Conservation (phyloP, 2,329 filamentous ascomycete genomes). For the Neofusicoccum umdonicola region DNA sequence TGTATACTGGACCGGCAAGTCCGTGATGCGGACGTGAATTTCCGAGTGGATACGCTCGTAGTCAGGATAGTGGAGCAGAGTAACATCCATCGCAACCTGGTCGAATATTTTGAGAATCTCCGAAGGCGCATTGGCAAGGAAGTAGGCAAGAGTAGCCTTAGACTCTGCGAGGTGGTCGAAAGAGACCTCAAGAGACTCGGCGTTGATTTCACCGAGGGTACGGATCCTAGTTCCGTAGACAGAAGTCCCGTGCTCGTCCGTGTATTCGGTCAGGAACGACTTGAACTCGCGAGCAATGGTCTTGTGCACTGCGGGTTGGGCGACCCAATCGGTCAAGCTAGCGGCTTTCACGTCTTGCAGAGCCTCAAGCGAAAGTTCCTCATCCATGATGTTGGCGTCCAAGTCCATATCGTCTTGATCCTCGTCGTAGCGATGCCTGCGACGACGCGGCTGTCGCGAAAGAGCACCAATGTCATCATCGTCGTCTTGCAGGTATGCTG, state of each 20-base stretch:
- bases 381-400: conserved; percentile 91
- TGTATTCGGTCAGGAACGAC: conserved; percentile 93
- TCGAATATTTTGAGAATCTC: conserved; percentile 96
- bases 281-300: conserved; percentile 97
- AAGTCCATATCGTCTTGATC: conserved; percentile 86
- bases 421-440: conserved; percentile 90
- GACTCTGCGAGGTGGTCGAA: conserved; percentile 88
- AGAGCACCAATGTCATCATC: conserved; percentile 83
- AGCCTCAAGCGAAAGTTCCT: conserved; percentile 88
- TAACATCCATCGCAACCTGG: conserved; percentile 93
- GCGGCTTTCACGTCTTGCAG: conserved; percentile 90
- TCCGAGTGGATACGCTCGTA: conserved; percentile 97
- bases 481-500: conserved; percentile 74
- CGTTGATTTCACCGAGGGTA: conserved; percentile 95
- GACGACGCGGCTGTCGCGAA: conserved; percentile 77
- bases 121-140: conserved; percentile 90
- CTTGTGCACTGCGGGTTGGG: conserved; percentile 81
- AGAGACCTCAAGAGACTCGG: conserved; percentile 92
- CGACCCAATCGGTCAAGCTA: conserved; percentile 93
- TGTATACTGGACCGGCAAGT: conserved; percentile 91
- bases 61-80: conserved; percentile 92
- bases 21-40: conserved; percentile 95
- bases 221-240: conserved; percentile 94
- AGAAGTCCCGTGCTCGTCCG: conserved; percentile 80
- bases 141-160: conserved; percentile 93